These are phyloP conservation scores for Hyphodiscus sp. DNA, from an alignment of 2,329 filamentous ascomycete species.

Conservation along the genomic window DNA sequence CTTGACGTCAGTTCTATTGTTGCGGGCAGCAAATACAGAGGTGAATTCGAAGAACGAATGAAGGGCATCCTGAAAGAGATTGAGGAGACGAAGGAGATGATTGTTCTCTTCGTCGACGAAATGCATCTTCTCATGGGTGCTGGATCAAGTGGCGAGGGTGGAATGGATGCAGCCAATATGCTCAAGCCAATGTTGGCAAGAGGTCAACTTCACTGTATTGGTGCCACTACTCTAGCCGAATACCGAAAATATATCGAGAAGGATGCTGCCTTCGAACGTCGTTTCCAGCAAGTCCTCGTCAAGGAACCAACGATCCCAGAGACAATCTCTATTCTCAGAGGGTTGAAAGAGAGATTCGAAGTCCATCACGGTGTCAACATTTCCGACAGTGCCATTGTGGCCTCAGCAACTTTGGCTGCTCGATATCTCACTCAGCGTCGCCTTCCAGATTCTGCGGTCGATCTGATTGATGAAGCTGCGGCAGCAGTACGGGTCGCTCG, in stretches of 20 bases:
- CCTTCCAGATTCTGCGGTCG: slow-evolving; percentile 92
- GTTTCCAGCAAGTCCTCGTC: slow-evolving; percentile 96
- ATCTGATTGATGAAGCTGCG: slow-evolving; percentile 92
- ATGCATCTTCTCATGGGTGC: slow-evolving; percentile 98
- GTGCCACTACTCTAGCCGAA: slow-evolving; percentile 88
- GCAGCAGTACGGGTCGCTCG: slow-evolving; percentile 93
- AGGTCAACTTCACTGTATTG: slow-evolving; percentile 95
- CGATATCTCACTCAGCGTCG: slow-evolving; percentile 87
- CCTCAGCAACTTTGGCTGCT: slow-evolving; percentile 83
- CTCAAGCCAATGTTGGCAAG: slow-evolving; percentile 97
- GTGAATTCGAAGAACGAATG: slow-evolving; percentile 98
- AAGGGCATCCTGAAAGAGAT: slow-evolving; percentile 98
- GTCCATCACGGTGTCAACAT: slow-evolving; percentile 98
- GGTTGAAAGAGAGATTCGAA: slow-evolving; percentile 96
- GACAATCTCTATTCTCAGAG: slow-evolving; percentile 96
- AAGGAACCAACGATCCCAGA: slow-evolving; percentile 87
- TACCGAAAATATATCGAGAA: slow-evolving; percentile 99
- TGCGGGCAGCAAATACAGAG: slow-evolving; percentile 95
- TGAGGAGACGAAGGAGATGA: slow-evolving; percentile 88
- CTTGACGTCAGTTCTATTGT: slow-evolving; percentile 93
- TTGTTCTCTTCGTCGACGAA: slow-evolving; percentile 96
- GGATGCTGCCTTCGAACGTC: slow-evolving; percentile 93
- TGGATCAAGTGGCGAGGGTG: slow-evolving; percentile 87
- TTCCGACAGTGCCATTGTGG: slow-evolving; percentile 85
- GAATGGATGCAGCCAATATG: slow-evolving; percentile 97